phyloP scores from a whole-genome alignment of 179 eudicot genomes.

The Dionaea muscipula region DNA sequence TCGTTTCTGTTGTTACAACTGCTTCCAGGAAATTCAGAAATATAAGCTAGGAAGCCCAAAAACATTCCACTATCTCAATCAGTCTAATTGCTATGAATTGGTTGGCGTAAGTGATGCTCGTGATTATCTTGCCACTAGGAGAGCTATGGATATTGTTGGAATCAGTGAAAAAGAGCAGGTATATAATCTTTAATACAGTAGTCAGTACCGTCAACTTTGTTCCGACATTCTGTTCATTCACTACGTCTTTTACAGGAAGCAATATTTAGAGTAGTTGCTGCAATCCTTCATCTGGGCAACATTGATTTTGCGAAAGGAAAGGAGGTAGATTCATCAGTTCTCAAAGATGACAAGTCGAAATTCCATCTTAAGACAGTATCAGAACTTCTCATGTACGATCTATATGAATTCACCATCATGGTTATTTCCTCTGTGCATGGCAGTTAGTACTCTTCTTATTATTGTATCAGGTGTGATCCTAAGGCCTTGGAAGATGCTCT shows the following conservation, averaged over 20 bases:
- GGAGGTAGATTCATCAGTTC: constrained; percentile 79
- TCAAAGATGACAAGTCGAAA: constrained; percentile 74
- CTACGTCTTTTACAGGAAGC: constrained; percentile 53
- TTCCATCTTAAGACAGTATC: constrained; percentile 78
- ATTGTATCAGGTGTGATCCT: constrained; percentile 65
- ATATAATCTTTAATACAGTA: neutral
- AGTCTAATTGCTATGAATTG: constrained; percentile 77
- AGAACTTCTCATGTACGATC: constrained; percentile 78
- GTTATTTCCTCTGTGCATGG: neutral
- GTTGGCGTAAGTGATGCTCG: constrained; percentile 73
- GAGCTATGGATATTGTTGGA: constrained; percentile 99
- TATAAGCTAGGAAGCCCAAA: constrained; percentile 67
- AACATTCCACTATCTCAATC: constrained; percentile 80
- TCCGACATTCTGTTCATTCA: neutral
- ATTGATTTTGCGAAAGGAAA: constrained; percentile 78
- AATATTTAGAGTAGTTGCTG: constrained; percentile 92
- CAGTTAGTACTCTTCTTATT: constrained; percentile 10
- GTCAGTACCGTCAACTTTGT: neutral
- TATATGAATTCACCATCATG: constrained; percentile 1
- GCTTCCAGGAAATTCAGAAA: constrained; percentile 62
- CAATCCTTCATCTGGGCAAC: constrained; percentile 93
- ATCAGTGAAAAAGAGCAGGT: constrained; percentile 85
- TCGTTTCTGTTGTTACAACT: constrained; percentile 5
- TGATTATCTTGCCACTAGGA: constrained; percentile 85
- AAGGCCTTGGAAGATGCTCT: constrained; percentile 78